These are phyloP conservation scores for Lentinula boryana DNA, from an alignment of 768 basidiomycete genomes.

Conservation along the genomic window DNA sequence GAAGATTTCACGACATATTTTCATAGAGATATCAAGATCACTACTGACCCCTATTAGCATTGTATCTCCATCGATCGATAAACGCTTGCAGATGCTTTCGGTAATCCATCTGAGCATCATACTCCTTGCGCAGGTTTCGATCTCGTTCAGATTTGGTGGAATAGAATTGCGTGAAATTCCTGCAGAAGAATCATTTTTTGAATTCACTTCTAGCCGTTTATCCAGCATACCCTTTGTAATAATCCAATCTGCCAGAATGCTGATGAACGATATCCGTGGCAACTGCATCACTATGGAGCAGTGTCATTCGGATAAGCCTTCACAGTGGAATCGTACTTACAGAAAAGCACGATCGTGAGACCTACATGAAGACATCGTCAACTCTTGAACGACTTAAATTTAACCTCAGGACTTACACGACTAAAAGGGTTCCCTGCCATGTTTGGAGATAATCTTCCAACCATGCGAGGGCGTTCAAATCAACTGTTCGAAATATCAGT, in stretches of 20 bases:
- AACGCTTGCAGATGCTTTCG: slow-evolving; percentile 94
- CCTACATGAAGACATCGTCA: slow-evolving; percentile 29
- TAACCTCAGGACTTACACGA: slow-evolving; percentile 54
- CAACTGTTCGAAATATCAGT: slow-evolving; percentile 39
- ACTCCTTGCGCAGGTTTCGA: slow-evolving; percentile 87
- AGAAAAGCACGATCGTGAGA: slow-evolving; percentile 98
- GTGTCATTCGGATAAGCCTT: not conserved
- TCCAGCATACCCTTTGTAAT: slow-evolving; percentile 81
- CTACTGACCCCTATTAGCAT: slow-evolving; percentile 77
- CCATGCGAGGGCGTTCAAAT: slow-evolving; percentile 96
- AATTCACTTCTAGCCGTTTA: not conserved
- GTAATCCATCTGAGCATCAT: slow-evolving; percentile 94
- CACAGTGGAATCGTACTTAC: slow-evolving; percentile 29
- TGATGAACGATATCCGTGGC: slow-evolving; percentile 99
- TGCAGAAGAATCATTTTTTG: slow-evolving; percentile 19
- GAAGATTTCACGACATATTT: not conserved
- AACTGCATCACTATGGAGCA: slow-evolving; percentile 67
- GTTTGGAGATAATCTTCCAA: slow-evolving; percentile 96
- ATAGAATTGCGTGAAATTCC: slow-evolving; percentile 98
- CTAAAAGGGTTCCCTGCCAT: slow-evolving; percentile 87
- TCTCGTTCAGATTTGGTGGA: slow-evolving; percentile 96
- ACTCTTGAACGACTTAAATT: not conserved
- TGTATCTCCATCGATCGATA: slow-evolving; percentile 98
- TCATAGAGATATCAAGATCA: not conserved
- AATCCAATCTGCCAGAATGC: slow-evolving; percentile 88